These are phyloP conservation scores for Lavandula angustifolia DNA, from an alignment of 257 asterid genomes.

Conservation along the genomic window DNA sequence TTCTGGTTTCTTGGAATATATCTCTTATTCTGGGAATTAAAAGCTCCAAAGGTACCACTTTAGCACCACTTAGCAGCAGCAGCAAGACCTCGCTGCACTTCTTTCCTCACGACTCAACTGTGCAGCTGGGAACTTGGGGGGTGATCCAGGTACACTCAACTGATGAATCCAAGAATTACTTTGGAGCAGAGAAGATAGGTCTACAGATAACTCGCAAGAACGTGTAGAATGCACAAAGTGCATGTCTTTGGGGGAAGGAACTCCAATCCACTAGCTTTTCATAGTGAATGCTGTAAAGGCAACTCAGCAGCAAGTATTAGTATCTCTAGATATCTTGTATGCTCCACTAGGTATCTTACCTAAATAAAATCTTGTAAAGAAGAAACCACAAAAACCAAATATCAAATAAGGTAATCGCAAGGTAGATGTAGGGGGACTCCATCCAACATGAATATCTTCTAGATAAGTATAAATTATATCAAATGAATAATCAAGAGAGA, in stretches of 20 bases:
- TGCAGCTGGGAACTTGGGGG: slow-evolving; percentile 56
- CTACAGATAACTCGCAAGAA: slow-evolving; percentile 69
- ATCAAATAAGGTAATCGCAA: too few relatives aligned
- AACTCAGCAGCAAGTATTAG: slow-evolving; percentile 75
- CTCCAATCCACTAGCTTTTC: slow-evolving; percentile 82
- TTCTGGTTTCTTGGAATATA: slow-evolving; percentile 60
- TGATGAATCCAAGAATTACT: slow-evolving; percentile 38
- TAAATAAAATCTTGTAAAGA: slow-evolving; percentile 56
- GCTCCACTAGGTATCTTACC: slow-evolving; percentile 76
- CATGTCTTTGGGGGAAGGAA: slow-evolving; percentile 76
- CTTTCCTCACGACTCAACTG: slow-evolving; percentile 42
- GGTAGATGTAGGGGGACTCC: too few relatives aligned
- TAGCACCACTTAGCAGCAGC: slow-evolving; percentile 32
- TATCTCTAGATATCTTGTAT: slow-evolving; percentile 79
- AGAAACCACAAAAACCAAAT: slow-evolving; percentile 20
- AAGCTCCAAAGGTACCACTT: too few relatives aligned
- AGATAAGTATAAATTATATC: too few relatives aligned
- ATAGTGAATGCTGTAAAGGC: slow-evolving; percentile 69
- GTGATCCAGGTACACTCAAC: slow-evolving; percentile 51
- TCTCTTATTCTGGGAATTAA: slow-evolving; percentile 61
- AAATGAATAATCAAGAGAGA: too few relatives aligned
- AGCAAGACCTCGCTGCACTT: slow-evolving; percentile 35
- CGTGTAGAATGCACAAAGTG: slow-evolving; percentile 80
- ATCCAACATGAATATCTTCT: too few relatives aligned
- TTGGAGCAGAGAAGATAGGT: slow-evolving; percentile 60